phyloP scores from a whole-genome alignment of 164 flowering plant species.

The Nelumbo lutea region DNA sequence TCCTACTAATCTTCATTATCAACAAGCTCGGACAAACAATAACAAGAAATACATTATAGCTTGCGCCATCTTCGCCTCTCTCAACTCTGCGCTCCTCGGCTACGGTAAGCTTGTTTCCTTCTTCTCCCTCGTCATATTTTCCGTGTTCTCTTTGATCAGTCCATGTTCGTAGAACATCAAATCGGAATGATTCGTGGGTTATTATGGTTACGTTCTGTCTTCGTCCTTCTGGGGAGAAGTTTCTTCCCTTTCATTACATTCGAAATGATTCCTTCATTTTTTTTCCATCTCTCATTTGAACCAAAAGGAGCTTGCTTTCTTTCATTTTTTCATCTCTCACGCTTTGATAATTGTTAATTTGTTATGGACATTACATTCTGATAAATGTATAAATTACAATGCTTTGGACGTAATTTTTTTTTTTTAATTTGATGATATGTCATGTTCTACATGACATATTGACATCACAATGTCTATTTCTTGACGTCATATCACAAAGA shows the following conservation, averaged over 20 bases:
- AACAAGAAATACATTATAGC: constrained; percentile 24
- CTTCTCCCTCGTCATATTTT: background rate
- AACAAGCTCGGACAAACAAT: background rate
- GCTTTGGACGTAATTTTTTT: too few relatives aligned
- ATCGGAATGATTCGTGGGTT: background rate
- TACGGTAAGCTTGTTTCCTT: constrained; percentile 18
- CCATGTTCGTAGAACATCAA: background rate
- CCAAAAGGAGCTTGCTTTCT: background rate
- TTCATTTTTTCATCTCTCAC: background rate
- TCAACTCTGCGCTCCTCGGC: constrained; percentile 34
- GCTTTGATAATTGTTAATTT: too few relatives aligned
- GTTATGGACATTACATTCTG: too few relatives aligned
- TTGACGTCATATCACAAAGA: too few relatives aligned
- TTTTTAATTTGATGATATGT: too few relatives aligned
- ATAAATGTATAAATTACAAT: too few relatives aligned
- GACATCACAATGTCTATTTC: too few relatives aligned
- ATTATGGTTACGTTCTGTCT: too few relatives aligned
- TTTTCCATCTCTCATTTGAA: background rate
- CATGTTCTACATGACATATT: too few relatives aligned
- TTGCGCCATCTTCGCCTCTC: constrained; percentile 32
- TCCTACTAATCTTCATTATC: background rate
- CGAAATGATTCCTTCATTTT: too few relatives aligned
- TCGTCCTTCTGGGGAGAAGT: too few relatives aligned
- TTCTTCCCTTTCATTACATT: too few relatives aligned
- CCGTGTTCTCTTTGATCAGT: background rate